phyloP scores from a whole-genome alignment of 2,329 filamentous ascomycete species.

The Talaromyces islandicus region DNA sequence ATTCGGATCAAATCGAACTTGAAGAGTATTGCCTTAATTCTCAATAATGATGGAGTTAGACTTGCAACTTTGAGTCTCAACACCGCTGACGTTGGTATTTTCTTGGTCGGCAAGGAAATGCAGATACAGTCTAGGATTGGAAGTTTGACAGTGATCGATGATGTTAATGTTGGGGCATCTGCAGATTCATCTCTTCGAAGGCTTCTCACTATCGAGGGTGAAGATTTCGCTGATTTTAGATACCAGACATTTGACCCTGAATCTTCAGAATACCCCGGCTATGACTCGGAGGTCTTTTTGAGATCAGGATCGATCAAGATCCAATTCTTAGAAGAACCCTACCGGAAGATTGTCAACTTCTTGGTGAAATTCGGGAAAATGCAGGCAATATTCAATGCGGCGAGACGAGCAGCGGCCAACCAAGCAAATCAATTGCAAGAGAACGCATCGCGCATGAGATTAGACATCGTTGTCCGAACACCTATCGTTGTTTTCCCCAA shows the following conservation, averaged over 20 bases:
- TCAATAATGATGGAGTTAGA: conserved; percentile 96
- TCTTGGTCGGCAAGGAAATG: conserved; percentile 80
- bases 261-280: conserved; percentile 77
- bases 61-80: conserved; percentile 89
- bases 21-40: conserved; percentile 85
- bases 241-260: conserved; percentile 89
- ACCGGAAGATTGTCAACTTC: conserved; percentile 97
- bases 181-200: conserved; percentile 75
- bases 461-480: conserved; percentile 87
- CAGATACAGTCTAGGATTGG: conserved; percentile 80
- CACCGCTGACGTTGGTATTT: conserved; percentile 85
- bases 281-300: conserved; percentile 85
- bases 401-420: conserved; percentile 85
- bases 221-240: conserved; percentile 92
- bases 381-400: conserved; percentile 98
- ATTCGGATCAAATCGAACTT: conserved; percentile 91
- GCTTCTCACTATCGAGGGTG: conserved; percentile 88
- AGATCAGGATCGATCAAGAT: conserved; percentile 92
- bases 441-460: conserved; percentile 82
- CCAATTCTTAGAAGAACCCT: conserved; percentile 95
- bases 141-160: conserved; percentile 82
- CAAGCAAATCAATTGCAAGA: conserved; percentile 93
- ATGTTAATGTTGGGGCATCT: conserved; percentile 85
- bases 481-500: conserved; percentile 94
- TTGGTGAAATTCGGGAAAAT: conserved; percentile 98